These are phyloP conservation scores for Trypanosoma platydactyli DNA, from an alignment of 208 protist genomes.

Conservation along the genomic window DNA sequence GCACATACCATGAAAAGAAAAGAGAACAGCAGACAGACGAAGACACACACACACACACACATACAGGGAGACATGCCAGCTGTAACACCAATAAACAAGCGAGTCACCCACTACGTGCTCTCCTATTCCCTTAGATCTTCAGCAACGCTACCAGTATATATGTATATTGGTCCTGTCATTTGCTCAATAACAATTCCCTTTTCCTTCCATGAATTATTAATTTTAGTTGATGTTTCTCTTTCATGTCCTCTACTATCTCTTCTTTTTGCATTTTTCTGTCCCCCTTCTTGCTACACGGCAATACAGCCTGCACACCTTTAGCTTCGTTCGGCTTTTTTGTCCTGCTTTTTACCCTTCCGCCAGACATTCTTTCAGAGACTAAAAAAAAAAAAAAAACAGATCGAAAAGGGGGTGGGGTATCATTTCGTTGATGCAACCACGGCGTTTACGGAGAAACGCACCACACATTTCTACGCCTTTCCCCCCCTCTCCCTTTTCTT, in stretches of 20 bases:
- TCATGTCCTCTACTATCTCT: neutral
- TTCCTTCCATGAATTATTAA: too few species aligned
- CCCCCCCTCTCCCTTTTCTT: neutral
- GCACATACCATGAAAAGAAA: neutral
- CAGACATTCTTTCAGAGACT: neutral
- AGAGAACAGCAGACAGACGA: neutral
- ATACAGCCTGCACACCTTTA: neutral
- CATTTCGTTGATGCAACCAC: too few species aligned
- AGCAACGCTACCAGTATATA: too few species aligned
- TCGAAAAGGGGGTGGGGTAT: neutral
- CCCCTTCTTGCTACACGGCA: too few species aligned
- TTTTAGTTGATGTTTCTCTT: too few species aligned
- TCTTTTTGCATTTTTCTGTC: neutral
- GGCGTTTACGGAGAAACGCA: too few species aligned
- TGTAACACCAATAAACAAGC: constrained; percentile 5
- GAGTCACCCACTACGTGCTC: neutral
- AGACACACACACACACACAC: neutral
- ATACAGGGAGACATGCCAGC: neutral
- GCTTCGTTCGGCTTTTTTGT: constrained; percentile 13
- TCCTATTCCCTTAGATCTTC: neutral
- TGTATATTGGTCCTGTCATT: too few species aligned
- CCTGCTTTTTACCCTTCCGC: constrained; percentile 1
- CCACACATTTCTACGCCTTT: neutral
- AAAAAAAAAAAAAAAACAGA: constrained; percentile 10
- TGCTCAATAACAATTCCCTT: too few species aligned